These are phyloP conservation scores for Thermothelomyces thermophilus DNA, from an alignment of 2,329 filamentous ascomycete species.

Conservation along the genomic window DNA sequence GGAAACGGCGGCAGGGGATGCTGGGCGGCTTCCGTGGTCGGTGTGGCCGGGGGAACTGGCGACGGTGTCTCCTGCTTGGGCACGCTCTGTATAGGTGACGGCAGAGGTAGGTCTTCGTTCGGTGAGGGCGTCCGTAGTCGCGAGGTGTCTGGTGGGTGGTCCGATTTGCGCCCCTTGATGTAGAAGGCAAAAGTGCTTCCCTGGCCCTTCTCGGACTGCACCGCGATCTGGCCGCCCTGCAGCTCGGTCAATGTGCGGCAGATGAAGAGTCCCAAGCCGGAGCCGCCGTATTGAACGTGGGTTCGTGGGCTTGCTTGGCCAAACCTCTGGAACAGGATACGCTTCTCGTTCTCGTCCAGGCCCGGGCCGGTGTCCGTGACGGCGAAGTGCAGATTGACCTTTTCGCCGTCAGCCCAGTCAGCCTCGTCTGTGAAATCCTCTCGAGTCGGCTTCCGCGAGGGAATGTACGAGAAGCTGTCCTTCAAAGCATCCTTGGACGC, in stretches of 20 bases:
- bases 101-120: background rate
- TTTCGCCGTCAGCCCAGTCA: constrained; percentile 67
- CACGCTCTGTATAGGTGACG: background rate
- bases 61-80: background rate
- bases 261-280: constrained; percentile 71
- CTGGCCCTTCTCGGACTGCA: constrained; percentile 57
- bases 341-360: constrained; percentile 62
- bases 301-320: constrained; percentile 69
- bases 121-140: constrained; percentile 4
- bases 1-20: background rate
- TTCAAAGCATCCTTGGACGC: constrained; percentile 50
- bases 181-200: constrained; percentile 75
- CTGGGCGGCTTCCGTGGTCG: background rate
- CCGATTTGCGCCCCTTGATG: constrained; percentile 55
- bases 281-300: constrained; percentile 72
- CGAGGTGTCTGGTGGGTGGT: constrained; percentile 14
- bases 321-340: constrained; percentile 70
- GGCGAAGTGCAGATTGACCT: constrained; percentile 65
- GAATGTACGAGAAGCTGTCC: constrained; percentile 40
- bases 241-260: constrained; percentile 68
- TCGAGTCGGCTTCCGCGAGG: constrained; percentile 36
- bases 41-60: background rate
- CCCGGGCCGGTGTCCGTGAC: constrained; percentile 68
- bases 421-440: constrained; percentile 44
- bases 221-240: constrained; percentile 72